A percentile compares a stretch with the other conserved stretches of the same genome.
phyloP scores from a whole-genome alignment of 139 green algal genomes.

The Coelastrella sp. region DNA sequence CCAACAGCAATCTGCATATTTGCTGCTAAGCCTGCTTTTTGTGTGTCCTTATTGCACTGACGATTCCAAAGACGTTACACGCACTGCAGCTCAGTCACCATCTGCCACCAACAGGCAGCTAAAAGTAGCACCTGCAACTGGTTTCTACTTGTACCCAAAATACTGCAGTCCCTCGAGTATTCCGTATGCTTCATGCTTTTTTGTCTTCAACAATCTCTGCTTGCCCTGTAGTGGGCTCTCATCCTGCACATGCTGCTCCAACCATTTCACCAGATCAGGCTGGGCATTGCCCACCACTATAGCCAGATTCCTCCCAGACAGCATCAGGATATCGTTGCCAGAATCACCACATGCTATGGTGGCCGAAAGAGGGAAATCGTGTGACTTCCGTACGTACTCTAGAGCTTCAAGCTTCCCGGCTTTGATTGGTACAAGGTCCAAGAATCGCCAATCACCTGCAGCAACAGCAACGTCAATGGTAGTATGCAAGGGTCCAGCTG shows the following conservation, averaged over 20 bases:
- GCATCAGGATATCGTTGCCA: slow-evolving; percentile 96
- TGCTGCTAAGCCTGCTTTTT: too few relatives aligned
- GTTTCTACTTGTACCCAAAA: slow-evolving; percentile 71
- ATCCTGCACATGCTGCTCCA: slow-evolving; percentile 52
- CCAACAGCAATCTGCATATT: too few relatives aligned
- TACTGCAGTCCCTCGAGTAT: slow-evolving; percentile 82
- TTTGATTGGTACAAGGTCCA: slow-evolving; percentile 82
- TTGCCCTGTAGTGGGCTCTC: slow-evolving; percentile 33
- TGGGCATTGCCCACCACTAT: slow-evolving; percentile 90
- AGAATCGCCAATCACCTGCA: slow-evolving; percentile 73
- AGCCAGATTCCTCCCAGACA: slow-evolving; percentile 75
- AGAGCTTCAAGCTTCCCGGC: slow-evolving; percentile 88
- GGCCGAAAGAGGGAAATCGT: slow-evolving; percentile 65
- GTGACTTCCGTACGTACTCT: slow-evolving; percentile 80
- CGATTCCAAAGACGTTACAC: neutral
- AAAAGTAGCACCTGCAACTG: too few relatives aligned
- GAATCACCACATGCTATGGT: slow-evolving; percentile 92
- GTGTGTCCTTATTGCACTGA: too few relatives aligned
- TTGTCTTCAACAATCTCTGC: slow-evolving; percentile 39
- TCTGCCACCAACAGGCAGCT: too few relatives aligned
- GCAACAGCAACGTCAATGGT: neutral
- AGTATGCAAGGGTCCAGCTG: neutral
- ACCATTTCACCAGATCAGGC: slow-evolving; percentile 74
- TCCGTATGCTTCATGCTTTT: slow-evolving; percentile 66
- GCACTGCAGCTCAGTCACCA: neutral